phyloP scores from a whole-genome alignment of 192 early-diverging fungal species.

The Backusella luteola region DNA sequence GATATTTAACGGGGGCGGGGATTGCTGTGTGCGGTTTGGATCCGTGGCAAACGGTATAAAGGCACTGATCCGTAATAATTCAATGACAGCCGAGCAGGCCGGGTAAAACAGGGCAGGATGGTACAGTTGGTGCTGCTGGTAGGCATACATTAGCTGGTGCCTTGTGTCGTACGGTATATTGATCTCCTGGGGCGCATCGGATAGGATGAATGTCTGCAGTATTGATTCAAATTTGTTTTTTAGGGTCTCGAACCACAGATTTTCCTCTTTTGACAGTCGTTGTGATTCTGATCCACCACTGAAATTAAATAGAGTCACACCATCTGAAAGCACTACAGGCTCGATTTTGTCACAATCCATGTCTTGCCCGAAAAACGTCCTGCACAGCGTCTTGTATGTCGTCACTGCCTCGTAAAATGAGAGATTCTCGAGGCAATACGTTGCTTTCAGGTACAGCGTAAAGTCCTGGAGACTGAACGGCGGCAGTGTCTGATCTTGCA shows the following conservation, averaged over 20 bases:
- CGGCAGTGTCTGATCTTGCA: slow-evolving; percentile 18
- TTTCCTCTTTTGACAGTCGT: slow-evolving; percentile 9
- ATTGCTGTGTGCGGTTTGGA: not conserved
- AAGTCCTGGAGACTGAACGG: slow-evolving; percentile 31
- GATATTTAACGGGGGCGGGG: not conserved
- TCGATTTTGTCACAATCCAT: not conserved
- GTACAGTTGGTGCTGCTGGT: slow-evolving; percentile 19
- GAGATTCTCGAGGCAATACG: slow-evolving; percentile 40
- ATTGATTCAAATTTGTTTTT: slow-evolving; percentile 30
- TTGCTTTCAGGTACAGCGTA: slow-evolving; percentile 30
- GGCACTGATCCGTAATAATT: slow-evolving; percentile 32
- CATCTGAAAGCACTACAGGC: not conserved
- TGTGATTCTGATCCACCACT: not conserved
- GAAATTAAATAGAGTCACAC: not conserved
- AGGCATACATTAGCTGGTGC: slow-evolving; percentile 26
- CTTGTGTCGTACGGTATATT: slow-evolving; percentile 35
- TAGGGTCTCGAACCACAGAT: slow-evolving; percentile 20
- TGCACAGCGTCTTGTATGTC: slow-evolving; percentile 27
- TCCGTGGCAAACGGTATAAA: slow-evolving; percentile 25
- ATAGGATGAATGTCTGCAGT: slow-evolving; percentile 27
- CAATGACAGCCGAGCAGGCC: slow-evolving; percentile 17
- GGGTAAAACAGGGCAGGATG: slow-evolving; percentile 33
- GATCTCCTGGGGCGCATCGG: slow-evolving; percentile 34
- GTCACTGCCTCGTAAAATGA: slow-evolving; percentile 33
- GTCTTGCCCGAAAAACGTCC: slow-evolving; percentile 7